Evolutionary conservation across 352 stramenopile genomes (phyloP).

Genomic region (Phytophthora lateralis): DNA sequence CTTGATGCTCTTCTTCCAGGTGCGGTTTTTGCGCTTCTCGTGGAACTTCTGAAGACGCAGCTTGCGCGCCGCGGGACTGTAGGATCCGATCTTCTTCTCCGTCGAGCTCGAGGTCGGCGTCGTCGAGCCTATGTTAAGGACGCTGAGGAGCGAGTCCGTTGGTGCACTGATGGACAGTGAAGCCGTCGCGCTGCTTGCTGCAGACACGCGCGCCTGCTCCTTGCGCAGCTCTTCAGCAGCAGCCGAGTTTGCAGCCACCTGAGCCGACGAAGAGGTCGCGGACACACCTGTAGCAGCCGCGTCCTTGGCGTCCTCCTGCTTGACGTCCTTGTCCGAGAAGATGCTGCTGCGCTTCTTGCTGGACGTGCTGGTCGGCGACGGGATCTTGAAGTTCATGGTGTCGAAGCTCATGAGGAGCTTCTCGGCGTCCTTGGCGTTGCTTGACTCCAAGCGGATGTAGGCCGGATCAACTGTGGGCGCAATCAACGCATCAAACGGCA

Average conservation of each 20-base stretch:
- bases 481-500: constrained; percentile 40
- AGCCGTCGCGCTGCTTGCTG: constrained; percentile 24
- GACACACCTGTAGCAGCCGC: constrained; percentile 2
- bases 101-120: constrained; percentile 24
- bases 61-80: constrained; percentile 93
- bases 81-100: constrained; percentile 92
- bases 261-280: constrained; percentile 37
- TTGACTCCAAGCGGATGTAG: constrained; percentile 50
- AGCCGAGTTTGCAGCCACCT: constrained; percentile 31
- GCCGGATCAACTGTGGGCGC: constrained; percentile 54
- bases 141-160: constrained; percentile 45
- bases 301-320: constrained; percentile 13
- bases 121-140: constrained; percentile 46
- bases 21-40: constrained; percentile 95
- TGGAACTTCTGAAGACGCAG: constrained; percentile 97
- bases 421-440: constrained; percentile 60
- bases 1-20: constrained; percentile 99
- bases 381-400: constrained; percentile 85
- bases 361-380: constrained; percentile 71
- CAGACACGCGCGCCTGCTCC: constrained; percentile 34
- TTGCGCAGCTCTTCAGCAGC: constrained; percentile 44
- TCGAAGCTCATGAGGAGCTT: constrained; percentile 90
- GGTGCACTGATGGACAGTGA: constrained; percentile 38
- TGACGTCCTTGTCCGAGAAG: constrained; percentile 44
- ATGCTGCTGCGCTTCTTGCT: constrained; percentile 52